Conservation (phyloP, 2,329 filamentous ascomycete species). For the Pseudogymnoascus sp. region DNA sequence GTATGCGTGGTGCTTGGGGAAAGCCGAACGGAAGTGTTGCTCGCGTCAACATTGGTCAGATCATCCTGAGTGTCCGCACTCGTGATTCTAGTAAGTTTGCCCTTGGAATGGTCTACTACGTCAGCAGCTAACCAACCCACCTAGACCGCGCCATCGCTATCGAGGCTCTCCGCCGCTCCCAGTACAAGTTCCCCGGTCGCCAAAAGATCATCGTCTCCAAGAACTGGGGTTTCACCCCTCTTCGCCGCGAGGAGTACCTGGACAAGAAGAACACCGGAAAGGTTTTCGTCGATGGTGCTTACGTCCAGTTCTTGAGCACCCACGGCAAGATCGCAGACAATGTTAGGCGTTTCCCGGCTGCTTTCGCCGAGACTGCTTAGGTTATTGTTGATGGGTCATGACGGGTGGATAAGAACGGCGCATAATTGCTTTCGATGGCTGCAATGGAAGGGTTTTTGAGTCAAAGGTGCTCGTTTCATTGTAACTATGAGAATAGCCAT, state of each 20-base stretch:
- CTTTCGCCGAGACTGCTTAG: constrained; percentile 45
- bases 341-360: constrained; percentile 85
- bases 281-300: constrained; percentile 92
- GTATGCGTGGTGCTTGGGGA: constrained; percentile 99
- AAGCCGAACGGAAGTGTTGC: constrained; percentile 99
- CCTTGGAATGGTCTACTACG: not conserved
- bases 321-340: constrained; percentile 74
- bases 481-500: constrained; percentile 10
- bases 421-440: constrained; percentile 7
- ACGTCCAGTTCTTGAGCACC: constrained; percentile 95
- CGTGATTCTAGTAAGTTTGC: constrained; percentile 55
- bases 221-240: constrained; percentile 99
- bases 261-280: constrained; percentile 83
- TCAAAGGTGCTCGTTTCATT: constrained; percentile 8
- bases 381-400: not conserved
- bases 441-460: constrained; percentile 8
- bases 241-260: constrained; percentile 91
- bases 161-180: constrained; percentile 92
- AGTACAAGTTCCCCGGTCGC: constrained; percentile 99
- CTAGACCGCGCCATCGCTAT: constrained; percentile 75
- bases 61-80: constrained; percentile 94
- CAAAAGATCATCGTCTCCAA: constrained; percentile 99
- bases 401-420: constrained; percentile 6
- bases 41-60: constrained; percentile 99
- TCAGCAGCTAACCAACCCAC: constrained; percentile 19